phyloP scores from a whole-genome alignment of 768 basidiomycete species.

The Candolleomyces efflorescens region DNA sequence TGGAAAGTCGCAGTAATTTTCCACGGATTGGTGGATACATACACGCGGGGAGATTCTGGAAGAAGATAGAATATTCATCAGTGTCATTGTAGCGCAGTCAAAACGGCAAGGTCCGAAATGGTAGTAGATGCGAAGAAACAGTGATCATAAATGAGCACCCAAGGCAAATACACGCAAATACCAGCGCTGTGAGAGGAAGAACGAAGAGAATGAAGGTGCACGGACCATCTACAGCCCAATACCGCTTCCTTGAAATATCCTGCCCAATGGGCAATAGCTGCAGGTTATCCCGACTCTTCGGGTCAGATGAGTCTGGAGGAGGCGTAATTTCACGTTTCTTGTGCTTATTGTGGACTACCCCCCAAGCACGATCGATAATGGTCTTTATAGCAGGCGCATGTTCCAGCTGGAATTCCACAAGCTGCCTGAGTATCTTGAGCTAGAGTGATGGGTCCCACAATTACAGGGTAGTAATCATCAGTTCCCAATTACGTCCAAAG shows the following conservation, averaged over 20 bases:
- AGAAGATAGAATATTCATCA: conserved; percentile 21
- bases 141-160: conserved; percentile 36
- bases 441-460: conserved; percentile 23
- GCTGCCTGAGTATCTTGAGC: conserved; percentile 80
- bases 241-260: conserved; percentile 71
- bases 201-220: conserved; percentile 38
- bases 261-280: conserved; percentile 73
- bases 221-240: conserved; percentile 89
- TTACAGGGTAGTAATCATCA: conserved; percentile 6
- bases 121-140: conserved; percentile 39
- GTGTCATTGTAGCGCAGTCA: conserved; percentile 15
- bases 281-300: conserved; percentile 62
- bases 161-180: conserved; percentile 76
- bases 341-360: conserved; percentile 78
- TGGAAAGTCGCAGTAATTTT: conserved; percentile 79
- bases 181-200: conserved; percentile 20
- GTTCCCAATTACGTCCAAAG: neutral
- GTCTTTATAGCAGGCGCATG: conserved; percentile 67
- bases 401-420: conserved; percentile 79
- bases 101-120: conserved; percentile 29
- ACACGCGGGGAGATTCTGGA: conserved; percentile 81
- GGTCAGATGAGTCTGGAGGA: conserved; percentile 55
- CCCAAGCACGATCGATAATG: conserved; percentile 81
- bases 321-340: conserved; percentile 66
- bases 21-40: conserved; percentile 86